A percentile compares a stretch with the other conserved stretches of the same genome.
Evolutionary conservation across 2,329 filamentous ascomycete genomes (phyloP).

Genomic region (Pyrenophora teres): DNA sequence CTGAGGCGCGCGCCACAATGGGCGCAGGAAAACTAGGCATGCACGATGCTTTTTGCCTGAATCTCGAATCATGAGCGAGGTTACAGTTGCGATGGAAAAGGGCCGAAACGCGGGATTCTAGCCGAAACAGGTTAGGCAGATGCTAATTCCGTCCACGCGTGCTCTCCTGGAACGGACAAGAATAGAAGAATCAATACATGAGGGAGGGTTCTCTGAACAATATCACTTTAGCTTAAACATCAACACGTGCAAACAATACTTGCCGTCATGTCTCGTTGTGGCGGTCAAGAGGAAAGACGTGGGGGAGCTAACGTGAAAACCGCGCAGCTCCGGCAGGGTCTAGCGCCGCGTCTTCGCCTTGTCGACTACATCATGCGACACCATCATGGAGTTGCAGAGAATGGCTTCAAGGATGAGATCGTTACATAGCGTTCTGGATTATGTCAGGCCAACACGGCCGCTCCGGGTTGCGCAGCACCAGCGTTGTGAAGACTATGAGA

Average conservation of each 20-base stretch:
- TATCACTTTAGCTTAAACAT: background rate
- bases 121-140: background rate
- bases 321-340: too few species aligned
- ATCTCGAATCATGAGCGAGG: slow-evolving; percentile 10
- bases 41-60: background rate
- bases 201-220: background rate
- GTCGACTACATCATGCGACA: too few species aligned
- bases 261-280: slow-evolving; percentile 11
- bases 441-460: too few species aligned
- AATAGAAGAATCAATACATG: slow-evolving; percentile 4
- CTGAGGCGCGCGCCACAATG: slow-evolving; percentile 3
- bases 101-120: background rate
- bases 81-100: background rate
- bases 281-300: too few species aligned
- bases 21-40: background rate
- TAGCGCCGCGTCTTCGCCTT: too few species aligned
- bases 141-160: slow-evolving; percentile 1
- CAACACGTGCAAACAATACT: slow-evolving; percentile 4
- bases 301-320: too few species aligned
- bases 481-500: too few species aligned
- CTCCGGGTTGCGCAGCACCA: too few species aligned
- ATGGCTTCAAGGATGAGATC: too few species aligned
- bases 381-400: too few species aligned
- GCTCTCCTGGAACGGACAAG: background rate
- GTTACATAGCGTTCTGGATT: too few species aligned